phyloP scores from a whole-genome alignment of 495 filamentous ascomycete species.

The Aspergillus kassunensis region DNA sequence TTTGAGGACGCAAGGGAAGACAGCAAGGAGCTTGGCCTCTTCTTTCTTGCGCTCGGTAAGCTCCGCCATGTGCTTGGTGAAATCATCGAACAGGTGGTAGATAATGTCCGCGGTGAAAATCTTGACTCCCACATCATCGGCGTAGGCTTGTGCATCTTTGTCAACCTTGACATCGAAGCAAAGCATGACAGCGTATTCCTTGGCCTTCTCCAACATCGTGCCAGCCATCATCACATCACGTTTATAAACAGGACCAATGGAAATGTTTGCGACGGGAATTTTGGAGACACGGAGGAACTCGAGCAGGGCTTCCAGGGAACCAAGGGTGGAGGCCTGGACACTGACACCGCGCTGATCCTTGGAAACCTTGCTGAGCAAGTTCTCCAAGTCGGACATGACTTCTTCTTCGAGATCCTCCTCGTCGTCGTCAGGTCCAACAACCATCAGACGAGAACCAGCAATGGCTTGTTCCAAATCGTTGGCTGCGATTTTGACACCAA shows the following conservation, averaged over 20 bases:
- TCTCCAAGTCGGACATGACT: conserved; percentile 92
- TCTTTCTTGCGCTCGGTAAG: conserved; percentile 89
- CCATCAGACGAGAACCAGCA: conserved; percentile 89
- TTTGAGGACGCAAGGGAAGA: conserved; percentile 90
- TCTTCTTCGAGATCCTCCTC: conserved; percentile 96
- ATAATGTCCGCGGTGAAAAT: conserved; percentile 99
- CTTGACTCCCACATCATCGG: conserved; percentile 93
- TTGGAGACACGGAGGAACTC: conserved; percentile 93
- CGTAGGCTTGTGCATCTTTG: conserved; percentile 88
- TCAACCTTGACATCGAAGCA: conserved; percentile 99
- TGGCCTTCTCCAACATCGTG: conserved; percentile 93
- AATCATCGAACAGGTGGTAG: conserved; percentile 96
- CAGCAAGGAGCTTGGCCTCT: conserved; percentile 88
- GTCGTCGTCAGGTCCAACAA: conserved; percentile 92
- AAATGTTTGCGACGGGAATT: conserved; percentile 96
- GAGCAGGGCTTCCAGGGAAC: conserved; percentile 92
- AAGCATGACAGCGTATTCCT: conserved; percentile 97
- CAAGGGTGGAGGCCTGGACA: conserved; percentile 95
- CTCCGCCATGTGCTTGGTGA: conserved; percentile 87
- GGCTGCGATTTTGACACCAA: conserved; percentile 98
- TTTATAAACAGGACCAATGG: conserved; percentile 97
- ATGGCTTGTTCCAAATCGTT: conserved; percentile 96
- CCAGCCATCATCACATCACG: conserved; percentile 96
- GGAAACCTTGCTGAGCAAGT: conserved; percentile 82
- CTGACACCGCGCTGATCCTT: conserved; percentile 90